These are phyloP conservation scores for Leishmania braziliensis DNA, from an alignment of 208 protist genomes.

Conservation along the genomic window DNA sequence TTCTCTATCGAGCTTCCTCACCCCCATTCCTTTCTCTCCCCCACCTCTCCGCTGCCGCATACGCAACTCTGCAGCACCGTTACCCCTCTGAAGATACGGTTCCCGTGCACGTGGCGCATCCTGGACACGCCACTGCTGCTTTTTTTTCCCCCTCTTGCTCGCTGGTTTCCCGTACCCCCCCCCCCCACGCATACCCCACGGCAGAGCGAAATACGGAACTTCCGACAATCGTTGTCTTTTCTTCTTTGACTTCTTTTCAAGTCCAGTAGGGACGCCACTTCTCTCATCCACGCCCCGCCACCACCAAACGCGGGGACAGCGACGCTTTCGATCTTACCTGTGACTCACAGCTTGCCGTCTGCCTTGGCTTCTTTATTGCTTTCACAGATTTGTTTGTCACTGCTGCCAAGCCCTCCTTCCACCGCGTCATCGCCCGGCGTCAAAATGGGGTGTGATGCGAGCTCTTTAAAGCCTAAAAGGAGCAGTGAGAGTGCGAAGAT, in stretches of 20 bases:
- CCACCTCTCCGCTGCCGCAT: background rate
- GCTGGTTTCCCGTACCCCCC: background rate
- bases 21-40: background rate
- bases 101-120: background rate
- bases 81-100: background rate
- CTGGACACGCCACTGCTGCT: background rate
- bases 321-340: background rate
- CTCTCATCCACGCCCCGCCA: background rate
- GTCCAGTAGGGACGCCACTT: background rate
- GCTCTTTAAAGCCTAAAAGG: slow-evolving; percentile 24
- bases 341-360: background rate
- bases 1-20: background rate
- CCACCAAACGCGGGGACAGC: background rate
- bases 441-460: slow-evolving; percentile 41
- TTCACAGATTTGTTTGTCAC: background rate
- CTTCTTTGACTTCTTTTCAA: slow-evolving; percentile 1
- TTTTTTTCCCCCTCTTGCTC: background rate
- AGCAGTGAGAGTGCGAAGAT: slow-evolving; percentile 16
- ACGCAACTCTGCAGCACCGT: background rate
- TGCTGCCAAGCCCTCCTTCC: background rate
- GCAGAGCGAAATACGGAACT: background rate
- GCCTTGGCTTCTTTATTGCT: background rate
- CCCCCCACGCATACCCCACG: background rate
- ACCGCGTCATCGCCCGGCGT: slow-evolving; percentile 5
- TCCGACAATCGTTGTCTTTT: background rate